Percentiles rank a stretch among this genome's conserved stretches.
Conservation (phyloP, 2,329 filamentous ascomycete genomes). For the Xylariaceae sp. region DNA sequence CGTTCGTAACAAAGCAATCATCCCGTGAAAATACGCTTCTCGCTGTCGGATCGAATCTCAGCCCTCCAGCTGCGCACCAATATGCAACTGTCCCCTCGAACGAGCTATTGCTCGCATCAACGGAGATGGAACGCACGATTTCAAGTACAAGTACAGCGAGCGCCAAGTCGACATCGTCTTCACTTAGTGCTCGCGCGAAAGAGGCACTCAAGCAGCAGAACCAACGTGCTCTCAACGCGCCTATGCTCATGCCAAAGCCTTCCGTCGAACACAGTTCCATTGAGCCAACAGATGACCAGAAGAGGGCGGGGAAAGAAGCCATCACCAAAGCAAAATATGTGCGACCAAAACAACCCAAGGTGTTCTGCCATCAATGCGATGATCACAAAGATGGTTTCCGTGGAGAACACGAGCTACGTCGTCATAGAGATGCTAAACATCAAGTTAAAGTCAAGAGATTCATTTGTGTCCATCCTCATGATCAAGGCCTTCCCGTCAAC, state of each 20-base stretch:
- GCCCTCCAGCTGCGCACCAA: slow-evolving; percentile 23
- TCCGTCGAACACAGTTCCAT: slow-evolving; percentile 26
- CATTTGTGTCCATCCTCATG: slow-evolving; percentile 52
- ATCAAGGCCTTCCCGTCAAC: slow-evolving; percentile 36
- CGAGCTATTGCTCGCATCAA: slow-evolving; percentile 30
- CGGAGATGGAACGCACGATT: slow-evolving; percentile 45
- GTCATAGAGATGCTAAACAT: slow-evolving; percentile 66
- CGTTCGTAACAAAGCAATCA: slow-evolving; percentile 25
- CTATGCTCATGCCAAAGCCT: slow-evolving; percentile 46
- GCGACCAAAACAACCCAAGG: slow-evolving; percentile 67
- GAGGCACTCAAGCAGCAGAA: slow-evolving; percentile 45
- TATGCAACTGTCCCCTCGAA: slow-evolving; percentile 29
- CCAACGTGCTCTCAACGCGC: slow-evolving; percentile 36
- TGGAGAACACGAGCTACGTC: slow-evolving; percentile 76
- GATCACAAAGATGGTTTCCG: slow-evolving; percentile 76
- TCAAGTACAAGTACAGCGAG: slow-evolving; percentile 43
- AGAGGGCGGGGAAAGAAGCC: slow-evolving; percentile 41
- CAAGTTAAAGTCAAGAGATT: slow-evolving; percentile 50
- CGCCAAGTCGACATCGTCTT: slow-evolving; percentile 44
- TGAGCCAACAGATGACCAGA: slow-evolving; percentile 20
- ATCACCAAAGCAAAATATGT: slow-evolving; percentile 44
- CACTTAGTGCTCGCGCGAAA: slow-evolving; percentile 44
- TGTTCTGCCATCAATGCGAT: slow-evolving; percentile 64
- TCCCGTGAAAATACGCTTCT: slow-evolving; percentile 30
- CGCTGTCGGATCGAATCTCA: slow-evolving; percentile 37